These are phyloP conservation scores for Poronia punctata DNA, from an alignment of 495 filamentous ascomycete species.

Conservation along the genomic window DNA sequence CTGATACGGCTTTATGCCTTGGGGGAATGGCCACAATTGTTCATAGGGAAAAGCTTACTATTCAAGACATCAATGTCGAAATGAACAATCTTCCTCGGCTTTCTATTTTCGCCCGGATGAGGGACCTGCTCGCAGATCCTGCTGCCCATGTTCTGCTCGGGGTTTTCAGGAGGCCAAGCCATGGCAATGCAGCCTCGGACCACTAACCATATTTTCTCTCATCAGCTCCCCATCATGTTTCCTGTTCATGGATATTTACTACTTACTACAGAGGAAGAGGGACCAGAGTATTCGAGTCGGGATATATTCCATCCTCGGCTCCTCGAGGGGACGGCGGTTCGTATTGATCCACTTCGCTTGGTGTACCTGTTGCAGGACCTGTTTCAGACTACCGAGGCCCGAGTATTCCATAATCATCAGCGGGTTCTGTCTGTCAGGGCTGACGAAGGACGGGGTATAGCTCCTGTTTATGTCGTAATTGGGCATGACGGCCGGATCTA, in stretches of 20 bases:
- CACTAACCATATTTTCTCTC: neutral
- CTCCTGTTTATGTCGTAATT: neutral
- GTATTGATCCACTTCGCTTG: neutral
- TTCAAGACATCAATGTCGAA: slow-evolving; percentile 5
- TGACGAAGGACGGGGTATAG: too few species aligned
- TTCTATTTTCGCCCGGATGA: neutral
- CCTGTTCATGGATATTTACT: neutral
- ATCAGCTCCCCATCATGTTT: too few species aligned
- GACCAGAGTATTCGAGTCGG: slow-evolving; percentile 1
- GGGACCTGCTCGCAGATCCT: neutral
- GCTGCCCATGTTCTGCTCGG: neutral
- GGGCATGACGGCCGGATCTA: neutral
- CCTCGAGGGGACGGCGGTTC: too few species aligned
- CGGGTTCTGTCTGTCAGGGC: neutral
- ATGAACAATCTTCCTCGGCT: neutral
- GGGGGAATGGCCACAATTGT: too few species aligned
- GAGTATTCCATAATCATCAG: slow-evolving; percentile 3
- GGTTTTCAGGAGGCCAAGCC: neutral
- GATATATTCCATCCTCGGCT: slow-evolving; percentile 5
- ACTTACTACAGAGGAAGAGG: slow-evolving; percentile 9
- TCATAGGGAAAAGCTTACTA: neutral
- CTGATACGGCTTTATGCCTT: neutral
- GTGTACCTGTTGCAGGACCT: neutral
- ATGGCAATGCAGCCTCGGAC: slow-evolving; percentile 4
- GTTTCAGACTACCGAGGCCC: neutral